These are phyloP conservation scores for Cladosporium sp. DNA, from an alignment of 2,329 filamentous ascomycete genomes.

Conservation along the genomic window DNA sequence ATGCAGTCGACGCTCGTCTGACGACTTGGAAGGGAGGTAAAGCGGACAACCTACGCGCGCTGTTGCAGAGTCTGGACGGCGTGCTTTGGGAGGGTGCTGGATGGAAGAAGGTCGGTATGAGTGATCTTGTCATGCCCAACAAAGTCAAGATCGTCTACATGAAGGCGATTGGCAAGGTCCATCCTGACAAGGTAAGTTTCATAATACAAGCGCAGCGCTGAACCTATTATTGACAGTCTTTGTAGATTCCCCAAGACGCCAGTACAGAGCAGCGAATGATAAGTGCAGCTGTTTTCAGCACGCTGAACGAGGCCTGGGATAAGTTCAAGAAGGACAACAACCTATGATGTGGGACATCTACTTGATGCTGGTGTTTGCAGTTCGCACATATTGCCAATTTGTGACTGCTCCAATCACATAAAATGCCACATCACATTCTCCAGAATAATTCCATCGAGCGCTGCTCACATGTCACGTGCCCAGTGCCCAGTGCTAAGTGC, in stretches of 20 bases:
- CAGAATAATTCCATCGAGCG: no score
- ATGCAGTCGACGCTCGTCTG: constrained; percentile 77
- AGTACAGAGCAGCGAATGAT: constrained; percentile 65
- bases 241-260: constrained; percentile 57
- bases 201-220: not conserved
- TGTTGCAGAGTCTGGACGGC: constrained; percentile 78
- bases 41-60: constrained; percentile 81
- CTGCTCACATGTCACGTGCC: no score
- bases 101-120: constrained; percentile 95
- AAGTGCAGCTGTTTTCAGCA: constrained; percentile 59
- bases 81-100: constrained; percentile 89
- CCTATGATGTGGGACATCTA: constrained; percentile 36
- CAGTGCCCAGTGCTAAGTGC: no score
- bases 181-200: constrained; percentile 89
- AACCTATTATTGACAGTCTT: not conserved
- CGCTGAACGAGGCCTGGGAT: constrained; percentile 64
- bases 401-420: no score
- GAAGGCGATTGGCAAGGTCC: constrained; percentile 98
- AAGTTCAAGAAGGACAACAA: constrained; percentile 62
- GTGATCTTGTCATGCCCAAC: constrained; percentile 84
- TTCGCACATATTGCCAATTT: no score
- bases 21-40: constrained; percentile 84
- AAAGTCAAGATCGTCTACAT: constrained; percentile 98
- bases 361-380: no score
- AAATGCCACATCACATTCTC: no score